Conservation (phyloP, 2,329 filamentous ascomycete species). For the Sordariomycetes sp. region DNA sequence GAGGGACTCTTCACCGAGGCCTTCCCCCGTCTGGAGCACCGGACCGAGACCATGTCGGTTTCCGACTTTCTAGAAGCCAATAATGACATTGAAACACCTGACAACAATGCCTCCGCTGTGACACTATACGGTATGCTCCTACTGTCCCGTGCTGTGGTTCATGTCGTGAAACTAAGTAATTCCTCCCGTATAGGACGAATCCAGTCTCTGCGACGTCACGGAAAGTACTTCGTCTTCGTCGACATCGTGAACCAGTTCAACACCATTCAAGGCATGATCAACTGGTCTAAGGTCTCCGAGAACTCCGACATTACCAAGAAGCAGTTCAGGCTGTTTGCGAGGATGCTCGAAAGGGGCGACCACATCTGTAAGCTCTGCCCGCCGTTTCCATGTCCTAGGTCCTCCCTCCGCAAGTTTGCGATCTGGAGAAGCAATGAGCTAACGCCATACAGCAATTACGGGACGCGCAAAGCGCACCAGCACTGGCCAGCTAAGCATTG, state of each 20-base stretch:
- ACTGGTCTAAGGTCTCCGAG: conserved; percentile 36
- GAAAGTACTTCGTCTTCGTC: conserved; percentile 75
- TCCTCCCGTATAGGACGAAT: conserved; percentile 53
- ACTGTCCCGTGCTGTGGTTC: background rate
- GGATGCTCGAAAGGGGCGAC: conserved; percentile 68
- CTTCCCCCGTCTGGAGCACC: conserved; percentile 8
- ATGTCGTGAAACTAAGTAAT: conserved; percentile 11
- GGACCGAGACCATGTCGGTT: conserved; percentile 8
- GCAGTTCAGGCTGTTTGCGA: conserved; percentile 49
- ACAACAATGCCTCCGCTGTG: conserved; percentile 5
- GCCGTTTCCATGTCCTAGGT: conserved; percentile 5
- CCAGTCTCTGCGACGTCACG: conserved; percentile 56
- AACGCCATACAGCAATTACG: conserved; percentile 44
- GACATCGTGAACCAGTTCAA: conserved; percentile 66
- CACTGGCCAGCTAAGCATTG: conserved; percentile 67
- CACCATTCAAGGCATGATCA: conserved; percentile 67
- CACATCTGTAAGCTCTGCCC: conserved; percentile 56
- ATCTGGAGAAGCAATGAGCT: background rate
- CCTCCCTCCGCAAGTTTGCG: background rate
- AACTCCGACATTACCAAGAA: conserved; percentile 21
- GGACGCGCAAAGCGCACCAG: conserved; percentile 60
- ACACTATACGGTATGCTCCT: conserved; percentile 15
- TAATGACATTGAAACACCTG: background rate
- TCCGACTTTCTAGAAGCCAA: conserved; percentile 8
- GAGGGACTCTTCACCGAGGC: conserved; percentile 2